Conservation (phyloP, 2,329 filamentous ascomycete species). For the Paracoccidioides lutzii region DNA sequence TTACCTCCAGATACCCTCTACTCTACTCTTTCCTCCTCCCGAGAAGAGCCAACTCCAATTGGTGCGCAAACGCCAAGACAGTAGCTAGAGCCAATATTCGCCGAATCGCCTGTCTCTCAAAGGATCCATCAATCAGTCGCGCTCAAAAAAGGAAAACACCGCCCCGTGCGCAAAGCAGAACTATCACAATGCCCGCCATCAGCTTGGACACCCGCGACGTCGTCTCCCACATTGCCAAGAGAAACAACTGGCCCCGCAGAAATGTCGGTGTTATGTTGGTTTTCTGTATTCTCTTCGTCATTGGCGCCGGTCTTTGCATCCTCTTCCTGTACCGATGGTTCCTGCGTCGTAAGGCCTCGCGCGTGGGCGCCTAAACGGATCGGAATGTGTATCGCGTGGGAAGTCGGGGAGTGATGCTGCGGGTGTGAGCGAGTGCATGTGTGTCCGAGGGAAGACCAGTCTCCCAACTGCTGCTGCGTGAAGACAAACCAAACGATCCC, state of each 20-base stretch:
- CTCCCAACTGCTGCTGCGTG: too few relatives aligned
- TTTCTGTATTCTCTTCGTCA: slow-evolving; percentile 47
- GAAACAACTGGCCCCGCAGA: slow-evolving; percentile 42
- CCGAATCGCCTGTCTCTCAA: neutral
- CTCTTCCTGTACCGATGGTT: slow-evolving; percentile 40
- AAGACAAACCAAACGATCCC: too few relatives aligned
- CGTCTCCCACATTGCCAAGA: slow-evolving; percentile 34
- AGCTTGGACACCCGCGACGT: slow-evolving; percentile 14
- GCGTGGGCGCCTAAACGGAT: neutral
- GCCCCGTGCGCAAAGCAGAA: neutral
- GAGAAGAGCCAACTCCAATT: neutral
- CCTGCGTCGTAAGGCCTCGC: slow-evolving; percentile 18
- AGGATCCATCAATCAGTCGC: neutral
- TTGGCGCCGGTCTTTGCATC: slow-evolving; percentile 37
- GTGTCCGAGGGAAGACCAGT: too few relatives aligned
- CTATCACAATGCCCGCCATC: slow-evolving; percentile 18
- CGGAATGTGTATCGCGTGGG: neutral
- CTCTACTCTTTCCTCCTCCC: too few relatives aligned
- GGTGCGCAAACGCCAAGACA: neutral
- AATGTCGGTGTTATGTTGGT: slow-evolving; percentile 51
- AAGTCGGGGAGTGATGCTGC: neutral
- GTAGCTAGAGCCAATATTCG: neutral
- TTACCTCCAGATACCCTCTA: too few relatives aligned
- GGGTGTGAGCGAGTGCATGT: too few relatives aligned
- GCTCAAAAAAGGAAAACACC: neutral